Base-by-base conservation (phyloP, 257 asterid genomes). In the Paulownia fortunei region DNA sequence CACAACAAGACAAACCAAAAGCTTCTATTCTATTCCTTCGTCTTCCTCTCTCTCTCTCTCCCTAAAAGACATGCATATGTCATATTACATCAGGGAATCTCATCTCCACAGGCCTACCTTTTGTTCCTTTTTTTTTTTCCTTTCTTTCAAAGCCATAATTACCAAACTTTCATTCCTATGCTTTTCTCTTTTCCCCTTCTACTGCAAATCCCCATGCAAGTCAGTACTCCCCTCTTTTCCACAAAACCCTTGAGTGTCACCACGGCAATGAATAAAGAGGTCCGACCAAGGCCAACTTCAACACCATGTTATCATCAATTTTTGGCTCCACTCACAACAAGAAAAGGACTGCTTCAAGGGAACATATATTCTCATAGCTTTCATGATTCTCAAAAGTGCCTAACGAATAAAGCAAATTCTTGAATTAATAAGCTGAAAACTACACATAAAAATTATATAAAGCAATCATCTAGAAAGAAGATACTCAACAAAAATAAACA, bases 1-100 rank as follows among this genome's bases (percentile, higher is more conserved):
- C 87, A 84, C 85, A 84, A 78, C 64, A 76, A 77, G 87, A 88
- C 86, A 87, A 82, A 73, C 82, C 27, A 76, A 87, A 87, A 81
- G 89, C 86, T 83, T 87, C 88, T 4, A 75, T 83, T 87, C 91
- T 72, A 61, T 69, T 73, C 60, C 55, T 10, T 58, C 19, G 16
- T 67, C 32, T 52, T 12, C 47, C 64, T 66, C 72, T 66, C 10
- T 21, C 18, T 39, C 11, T 64, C 58, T 60, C 11, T 64, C 58
- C 42, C 75, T 60, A 10, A 69, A 67, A 23, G 72, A 44, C 78
- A 6, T 81, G 81, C 74, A 73, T 78, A 74, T 81, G 83, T 74
- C 83, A 81, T 81, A 79, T 67, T 72, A 79, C 82, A 64, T 72
- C 81, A 81, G 76, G 82, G 91, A 84, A 86, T 83, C 84, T 82